Evolutionary conservation across 2,329 filamentous ascomycete species (phyloP), one percentile per base, ranked within the genome.

Genomic region (Talaromyces amestolkiae): DNA sequence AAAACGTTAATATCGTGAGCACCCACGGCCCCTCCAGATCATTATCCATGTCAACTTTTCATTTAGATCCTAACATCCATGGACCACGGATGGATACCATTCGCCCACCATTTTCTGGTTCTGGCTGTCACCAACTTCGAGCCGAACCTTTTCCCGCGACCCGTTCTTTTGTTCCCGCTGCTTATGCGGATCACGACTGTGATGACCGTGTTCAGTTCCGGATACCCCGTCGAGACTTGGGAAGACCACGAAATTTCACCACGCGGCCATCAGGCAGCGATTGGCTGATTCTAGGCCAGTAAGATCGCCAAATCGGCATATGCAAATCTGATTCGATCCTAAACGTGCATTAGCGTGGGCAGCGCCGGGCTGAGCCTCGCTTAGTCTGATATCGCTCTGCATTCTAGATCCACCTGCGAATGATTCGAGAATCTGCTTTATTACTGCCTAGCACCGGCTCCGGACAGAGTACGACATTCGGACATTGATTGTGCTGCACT

Each of bases 331-430:
- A 66, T 66, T 66, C 56, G 65, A 54, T 59, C 37, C 51, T 53
- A 43, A 22, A 41, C 65, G 47, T 66, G 65, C 65, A 66, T 66
- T 66, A 66, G 65, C 47, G 61, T 45, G 35, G 47, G 59, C 65
- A 64, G 65, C 39, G 61, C 17, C 31, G 45, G 45, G 65, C 65
- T 66, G 65, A 66, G 65, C 60, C 61, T 64, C 47, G 64, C 59
- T 37, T 41, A 58, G 41, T 33, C 27, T 58, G 41, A 54, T 22
- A 49, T 37, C 31, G 47, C 10, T 33, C 47, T 41, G 58, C 24
- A 24, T 64, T 49, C 53, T 39, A 49, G 63, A 27, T 47, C 51
- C 51, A 58, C 49, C 27, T 10, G 45, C 27, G 33, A 54, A 24
- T 63, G 56, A 59, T 59, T 59, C 19, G 56, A 59, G 56, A n/a